These are phyloP conservation scores for Biscogniauxia marginata DNA, from an alignment of 2,329 filamentous ascomycete species.

Conservation along the genomic window DNA sequence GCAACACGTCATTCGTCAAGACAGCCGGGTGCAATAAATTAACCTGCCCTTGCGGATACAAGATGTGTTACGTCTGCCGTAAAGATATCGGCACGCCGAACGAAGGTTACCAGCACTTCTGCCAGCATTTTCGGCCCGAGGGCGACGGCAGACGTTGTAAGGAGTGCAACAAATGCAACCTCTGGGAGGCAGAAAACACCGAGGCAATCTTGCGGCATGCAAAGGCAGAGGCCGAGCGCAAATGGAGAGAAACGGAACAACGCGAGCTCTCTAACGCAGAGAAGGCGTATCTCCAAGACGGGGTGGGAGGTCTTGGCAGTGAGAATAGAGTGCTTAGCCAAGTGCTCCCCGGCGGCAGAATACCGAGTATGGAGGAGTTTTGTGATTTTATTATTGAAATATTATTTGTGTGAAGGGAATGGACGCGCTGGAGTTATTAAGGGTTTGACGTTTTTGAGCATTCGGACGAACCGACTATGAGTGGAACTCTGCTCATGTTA, in stretches of 20 bases:
- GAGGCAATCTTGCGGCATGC: slow-evolving; percentile 67
- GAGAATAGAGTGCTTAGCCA: slow-evolving; percentile 13
- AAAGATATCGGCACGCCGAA: slow-evolving; percentile 60
- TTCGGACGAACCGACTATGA: not conserved
- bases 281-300: slow-evolving; percentile 56
- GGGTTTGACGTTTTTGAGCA: not conserved
- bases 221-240: slow-evolving; percentile 67
- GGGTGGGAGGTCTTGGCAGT: slow-evolving; percentile 32
- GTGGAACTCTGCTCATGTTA: not conserved
- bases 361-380: slow-evolving; percentile 30
- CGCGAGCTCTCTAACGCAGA: slow-evolving; percentile 54
- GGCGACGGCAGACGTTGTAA: slow-evolving; percentile 69
- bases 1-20: slow-evolving; percentile 91
- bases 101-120: slow-evolving; percentile 91
- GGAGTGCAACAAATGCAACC: slow-evolving; percentile 78
- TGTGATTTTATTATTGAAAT: slow-evolving; percentile 31
- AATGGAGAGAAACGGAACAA: slow-evolving; percentile 67
- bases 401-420: slow-evolving; percentile 27
- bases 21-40: slow-evolving; percentile 94
- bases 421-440: slow-evolving; percentile 2
- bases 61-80: slow-evolving; percentile 97
- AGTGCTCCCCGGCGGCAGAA: slow-evolving; percentile 18
- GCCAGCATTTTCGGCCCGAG: slow-evolving; percentile 86
- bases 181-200: slow-evolving; percentile 74
- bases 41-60: slow-evolving; percentile 91